These are phyloP conservation scores for Echria macrotheca DNA, from an alignment of 495 filamentous ascomycete species.

Conservation along the genomic window DNA sequence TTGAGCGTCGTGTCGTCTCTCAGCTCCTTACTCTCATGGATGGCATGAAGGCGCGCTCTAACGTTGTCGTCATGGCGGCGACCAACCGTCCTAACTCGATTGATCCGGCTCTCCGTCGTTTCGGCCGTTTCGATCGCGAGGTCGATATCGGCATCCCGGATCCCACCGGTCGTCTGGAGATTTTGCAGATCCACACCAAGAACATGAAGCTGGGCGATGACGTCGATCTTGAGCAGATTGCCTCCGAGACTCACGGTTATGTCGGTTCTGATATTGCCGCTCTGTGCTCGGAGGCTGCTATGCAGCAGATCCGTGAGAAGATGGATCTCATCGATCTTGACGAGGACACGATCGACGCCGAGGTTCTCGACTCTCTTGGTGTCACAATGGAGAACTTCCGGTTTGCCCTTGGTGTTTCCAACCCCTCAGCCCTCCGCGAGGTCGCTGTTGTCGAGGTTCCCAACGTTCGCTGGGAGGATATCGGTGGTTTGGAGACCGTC, in stretches of 20 bases:
- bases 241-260: constrained; percentile 96
- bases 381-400: constrained; percentile 99
- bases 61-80: constrained; percentile 97
- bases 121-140: constrained; percentile 97
- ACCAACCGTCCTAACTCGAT: constrained; percentile 98
- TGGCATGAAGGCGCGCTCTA: constrained; percentile 98
- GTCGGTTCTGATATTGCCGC: constrained; percentile 98
- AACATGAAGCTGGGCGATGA: constrained; percentile 99
- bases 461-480: constrained; percentile 99
- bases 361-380: constrained; percentile 94
- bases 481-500: constrained; percentile 96
- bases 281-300: constrained; percentile 98
- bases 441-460: constrained; percentile 98
- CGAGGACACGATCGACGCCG: constrained; percentile 97
- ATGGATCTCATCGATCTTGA: constrained; percentile 99
- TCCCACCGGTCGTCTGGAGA: constrained; percentile 97
- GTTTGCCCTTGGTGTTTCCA: constrained; percentile 93
- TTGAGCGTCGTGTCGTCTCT: constrained; percentile 96
- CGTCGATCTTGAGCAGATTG: constrained; percentile 94
- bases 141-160: constrained; percentile 98
- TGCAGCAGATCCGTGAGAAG: constrained; percentile 99
- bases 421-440: constrained; percentile 97
- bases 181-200: constrained; percentile 98
- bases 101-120: constrained; percentile 93
- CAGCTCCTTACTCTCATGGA: constrained; percentile 98